Evolutionary conservation across 148 eudicot genomes (phyloP).

Genomic region (Agrostemma githago): DNA sequence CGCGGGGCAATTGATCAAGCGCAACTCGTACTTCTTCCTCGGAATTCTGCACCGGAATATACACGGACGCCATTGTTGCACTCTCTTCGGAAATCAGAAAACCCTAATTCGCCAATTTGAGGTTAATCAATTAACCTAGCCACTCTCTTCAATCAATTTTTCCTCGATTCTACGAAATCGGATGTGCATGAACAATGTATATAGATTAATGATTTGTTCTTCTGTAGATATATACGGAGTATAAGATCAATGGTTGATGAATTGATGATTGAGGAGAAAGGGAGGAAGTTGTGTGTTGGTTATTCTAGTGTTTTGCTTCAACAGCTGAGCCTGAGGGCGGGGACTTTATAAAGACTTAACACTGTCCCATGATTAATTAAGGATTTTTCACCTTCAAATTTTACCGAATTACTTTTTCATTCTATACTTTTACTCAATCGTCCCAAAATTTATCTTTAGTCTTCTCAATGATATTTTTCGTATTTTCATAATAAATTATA

Average conservation of each 20-base stretch:
- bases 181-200: not conserved
- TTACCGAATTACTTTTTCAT: too few species aligned
- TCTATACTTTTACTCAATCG: too few species aligned
- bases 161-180: not conserved
- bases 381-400: too few species aligned
- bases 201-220: too few species aligned
- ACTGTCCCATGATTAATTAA: too few species aligned
- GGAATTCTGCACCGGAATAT: constrained; percentile 85
- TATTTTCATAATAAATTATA: too few species aligned
- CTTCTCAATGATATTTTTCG: too few species aligned
- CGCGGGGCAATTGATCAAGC: constrained; percentile 81
- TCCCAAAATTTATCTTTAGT: too few species aligned
- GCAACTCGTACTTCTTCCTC: constrained; percentile 85
- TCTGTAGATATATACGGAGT: not conserved
- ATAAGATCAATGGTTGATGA: not conserved
- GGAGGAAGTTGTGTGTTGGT: not conserved
- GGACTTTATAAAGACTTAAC: not conserved
- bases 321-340: not conserved
- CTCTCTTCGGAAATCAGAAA: not conserved
- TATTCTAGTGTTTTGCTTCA: too few species aligned
- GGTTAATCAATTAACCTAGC: not conserved
- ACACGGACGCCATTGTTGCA: constrained; percentile 60
- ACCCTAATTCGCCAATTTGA: constrained; percentile 23
- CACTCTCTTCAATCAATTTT: too few species aligned
- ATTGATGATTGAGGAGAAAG: not conserved